phyloP scores from a whole-genome alignment of 371 early-diverging fungal species.

The Amoeboradix gromovi region DNA sequence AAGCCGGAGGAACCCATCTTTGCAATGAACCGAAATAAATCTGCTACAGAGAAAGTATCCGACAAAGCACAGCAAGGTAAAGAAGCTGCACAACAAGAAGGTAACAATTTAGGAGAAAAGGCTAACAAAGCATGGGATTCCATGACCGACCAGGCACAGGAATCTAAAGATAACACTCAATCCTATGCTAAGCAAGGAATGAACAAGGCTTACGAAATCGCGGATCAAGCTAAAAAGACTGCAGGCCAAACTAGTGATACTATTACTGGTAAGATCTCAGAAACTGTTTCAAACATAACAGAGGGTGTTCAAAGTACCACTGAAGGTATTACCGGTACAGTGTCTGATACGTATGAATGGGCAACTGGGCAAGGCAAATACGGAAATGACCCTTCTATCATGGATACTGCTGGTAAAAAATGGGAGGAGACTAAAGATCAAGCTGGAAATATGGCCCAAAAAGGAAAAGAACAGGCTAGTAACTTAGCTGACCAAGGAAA shows the following conservation, averaged over 20 bases:
- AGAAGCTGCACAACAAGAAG: too few species aligned
- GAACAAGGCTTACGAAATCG: not conserved
- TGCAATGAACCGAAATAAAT: too few species aligned
- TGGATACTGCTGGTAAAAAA: not conserved
- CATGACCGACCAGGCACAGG: too few species aligned
- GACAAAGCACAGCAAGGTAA: too few species aligned
- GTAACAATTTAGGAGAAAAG: too few species aligned
- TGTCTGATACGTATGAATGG: not conserved
- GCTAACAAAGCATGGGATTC: too few species aligned
- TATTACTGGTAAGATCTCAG: not conserved
- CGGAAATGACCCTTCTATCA: not conserved
- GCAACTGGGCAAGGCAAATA: not conserved
- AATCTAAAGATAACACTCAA: too few species aligned
- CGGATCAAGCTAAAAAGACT: not conserved
- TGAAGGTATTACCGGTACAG: not conserved
- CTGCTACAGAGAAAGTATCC: too few species aligned
- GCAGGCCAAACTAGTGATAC: not conserved
- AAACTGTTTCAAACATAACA: too few species aligned
- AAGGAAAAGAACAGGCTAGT: not conserved
- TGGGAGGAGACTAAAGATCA: not conserved
- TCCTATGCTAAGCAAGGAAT: too few species aligned
- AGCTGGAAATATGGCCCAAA: not conserved
- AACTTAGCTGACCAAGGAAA: not conserved
- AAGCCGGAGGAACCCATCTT: too few species aligned
- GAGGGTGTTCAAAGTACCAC: not conserved